Conservation (phyloP, 1,284 basidiomycete species). For the Rugiboletus extremiorientalis region DNA sequence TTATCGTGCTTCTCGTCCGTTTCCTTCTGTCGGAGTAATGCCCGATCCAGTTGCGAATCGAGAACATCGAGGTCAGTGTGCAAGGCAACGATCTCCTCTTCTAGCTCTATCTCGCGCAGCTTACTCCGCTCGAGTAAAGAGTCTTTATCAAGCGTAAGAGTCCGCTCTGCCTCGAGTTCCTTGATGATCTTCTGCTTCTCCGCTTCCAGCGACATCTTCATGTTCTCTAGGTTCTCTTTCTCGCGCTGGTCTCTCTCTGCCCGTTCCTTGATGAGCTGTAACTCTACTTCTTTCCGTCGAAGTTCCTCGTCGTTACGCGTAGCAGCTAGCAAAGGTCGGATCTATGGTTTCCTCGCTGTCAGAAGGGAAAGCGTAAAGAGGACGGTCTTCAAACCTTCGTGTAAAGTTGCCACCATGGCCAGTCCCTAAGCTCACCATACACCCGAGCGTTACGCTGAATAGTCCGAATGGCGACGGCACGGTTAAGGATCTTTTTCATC, state of each 20-base stretch:
- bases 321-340: conserved; percentile 90
- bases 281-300: conserved; percentile 84
- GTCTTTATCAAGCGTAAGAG: conserved; percentile 84
- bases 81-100: conserved; percentile 81
- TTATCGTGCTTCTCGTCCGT: conserved; percentile 76
- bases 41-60: conserved; percentile 85
- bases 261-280: conserved; percentile 79
- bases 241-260: conserved; percentile 86
- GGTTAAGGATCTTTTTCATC: conserved; percentile 94
- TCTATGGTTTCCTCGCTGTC: conserved; percentile 40
- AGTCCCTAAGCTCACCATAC: conserved; percentile 87
- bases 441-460: conserved; percentile 94
- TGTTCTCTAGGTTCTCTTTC: conserved; percentile 71
- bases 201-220: conserved; percentile 77
- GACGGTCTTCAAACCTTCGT: conserved; percentile 62
- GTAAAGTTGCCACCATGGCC: conserved; percentile 99
- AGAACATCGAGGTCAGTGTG: conserved; percentile 85
- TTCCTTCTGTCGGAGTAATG: conserved; percentile 73
- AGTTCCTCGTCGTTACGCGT: conserved; percentile 94
- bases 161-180: conserved; percentile 81
- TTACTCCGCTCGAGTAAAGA: conserved; percentile 84
- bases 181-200: conserved; percentile 85
- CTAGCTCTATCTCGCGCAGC: conserved; percentile 79
- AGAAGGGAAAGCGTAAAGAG: neutral
- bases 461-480: conserved; percentile 87